Evolutionary conservation across 441 rosid species (phyloP).

Genomic region (Manihot esculenta): DNA sequence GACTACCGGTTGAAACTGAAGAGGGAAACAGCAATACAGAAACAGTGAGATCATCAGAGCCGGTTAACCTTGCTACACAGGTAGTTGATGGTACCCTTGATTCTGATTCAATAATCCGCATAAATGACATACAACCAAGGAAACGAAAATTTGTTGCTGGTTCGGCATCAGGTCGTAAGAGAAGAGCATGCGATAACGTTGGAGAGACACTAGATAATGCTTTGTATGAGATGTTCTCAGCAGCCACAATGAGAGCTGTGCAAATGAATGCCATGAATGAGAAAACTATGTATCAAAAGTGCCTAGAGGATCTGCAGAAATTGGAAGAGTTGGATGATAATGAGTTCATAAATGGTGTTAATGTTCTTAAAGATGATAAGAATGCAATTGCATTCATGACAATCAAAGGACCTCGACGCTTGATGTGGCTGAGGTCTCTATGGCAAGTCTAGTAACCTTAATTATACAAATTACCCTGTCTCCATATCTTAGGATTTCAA

Average conservation of each 20-base stretch:
- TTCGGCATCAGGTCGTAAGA: slow-evolving; percentile 23
- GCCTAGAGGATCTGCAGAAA: slow-evolving; percentile 42
- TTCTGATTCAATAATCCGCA: slow-evolving; percentile 38
- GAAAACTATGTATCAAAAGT: slow-evolving; percentile 29
- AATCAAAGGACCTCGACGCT: slow-evolving; percentile 31
- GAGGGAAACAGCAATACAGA: slow-evolving; percentile 43
- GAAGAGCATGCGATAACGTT: slow-evolving; percentile 20
- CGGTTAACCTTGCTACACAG: slow-evolving; percentile 28
- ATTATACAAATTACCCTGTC: not conserved
- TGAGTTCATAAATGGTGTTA: slow-evolving; percentile 31
- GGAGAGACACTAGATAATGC: slow-evolving; percentile 32
- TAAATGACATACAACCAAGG: slow-evolving; percentile 19
- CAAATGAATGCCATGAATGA: slow-evolving; percentile 24
- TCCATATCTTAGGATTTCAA: not conserved
- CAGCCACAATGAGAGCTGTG: slow-evolving; percentile 23
- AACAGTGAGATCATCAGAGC: slow-evolving; percentile 34
- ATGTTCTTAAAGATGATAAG: slow-evolving; percentile 39
- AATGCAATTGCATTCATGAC: slow-evolving; percentile 38
- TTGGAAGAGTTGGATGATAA: slow-evolving; percentile 30
- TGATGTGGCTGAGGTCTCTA: slow-evolving; percentile 37
- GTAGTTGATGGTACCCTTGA: slow-evolving; percentile 35
- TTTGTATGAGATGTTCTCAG: slow-evolving; percentile 33
- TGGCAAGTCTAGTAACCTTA: slow-evolving; percentile 16
- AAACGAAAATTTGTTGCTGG: slow-evolving; percentile 26
- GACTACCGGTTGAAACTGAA: slow-evolving; percentile 23